A percentile compares a stretch with the other conserved stretches of the same genome.
Evolutionary conservation across 345 rosid species (phyloP).

Genomic region (Luvunga scandens): DNA sequence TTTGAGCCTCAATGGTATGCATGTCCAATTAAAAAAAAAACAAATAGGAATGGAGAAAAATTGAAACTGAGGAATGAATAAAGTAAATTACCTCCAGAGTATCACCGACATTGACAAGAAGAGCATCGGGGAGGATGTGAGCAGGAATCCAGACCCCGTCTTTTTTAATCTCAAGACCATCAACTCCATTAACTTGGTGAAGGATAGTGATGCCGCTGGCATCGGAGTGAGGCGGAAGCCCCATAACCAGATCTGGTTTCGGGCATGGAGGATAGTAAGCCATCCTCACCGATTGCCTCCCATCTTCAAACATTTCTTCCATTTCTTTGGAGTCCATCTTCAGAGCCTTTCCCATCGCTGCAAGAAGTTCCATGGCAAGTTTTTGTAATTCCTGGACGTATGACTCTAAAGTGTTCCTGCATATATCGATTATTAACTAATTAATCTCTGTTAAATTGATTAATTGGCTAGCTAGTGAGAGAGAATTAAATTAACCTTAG

Average conservation of each 20-base stretch:
- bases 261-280: constrained; percentile 23
- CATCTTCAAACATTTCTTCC: constrained; percentile 35
- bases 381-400: neutral
- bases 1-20: too few relatives aligned
- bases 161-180: constrained; percentile 14
- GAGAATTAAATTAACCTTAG: constrained; percentile 23
- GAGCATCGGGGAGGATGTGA: constrained; percentile 3
- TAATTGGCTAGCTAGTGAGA: neutral
- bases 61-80: too few relatives aligned
- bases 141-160: constrained; percentile 9
- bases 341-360: neutral
- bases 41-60: too few relatives aligned
- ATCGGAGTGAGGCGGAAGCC: constrained; percentile 8
- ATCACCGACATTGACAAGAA: constrained; percentile 11
- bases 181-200: constrained; percentile 8
- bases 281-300: constrained; percentile 30
- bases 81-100: constrained; percentile 1
- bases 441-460: neutral
- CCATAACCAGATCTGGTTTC: constrained; percentile 10
- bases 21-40: too few relatives aligned
- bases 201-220: constrained; percentile 9
- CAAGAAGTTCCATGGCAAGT: neutral
- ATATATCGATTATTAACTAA: neutral
- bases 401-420: neutral
- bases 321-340: constrained; percentile 19